These are phyloP conservation scores for Xerocomellus chrysenteron DNA, from an alignment of 768 basidiomycete species.

Conservation along the genomic window DNA sequence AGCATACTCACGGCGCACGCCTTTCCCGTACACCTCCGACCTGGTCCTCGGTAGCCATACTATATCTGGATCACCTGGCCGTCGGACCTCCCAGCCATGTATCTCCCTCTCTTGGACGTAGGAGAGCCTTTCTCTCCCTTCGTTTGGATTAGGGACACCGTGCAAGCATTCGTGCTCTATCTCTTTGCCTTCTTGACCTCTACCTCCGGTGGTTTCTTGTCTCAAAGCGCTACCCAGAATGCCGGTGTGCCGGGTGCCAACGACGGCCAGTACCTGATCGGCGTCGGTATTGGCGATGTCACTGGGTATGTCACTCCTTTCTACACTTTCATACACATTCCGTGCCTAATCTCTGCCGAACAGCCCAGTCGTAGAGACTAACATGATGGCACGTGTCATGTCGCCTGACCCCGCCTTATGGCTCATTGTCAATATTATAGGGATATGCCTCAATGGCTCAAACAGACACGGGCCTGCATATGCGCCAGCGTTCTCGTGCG, in stretches of 20 bases:
- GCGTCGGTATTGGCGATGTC: slow-evolving; percentile 57
- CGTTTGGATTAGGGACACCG: slow-evolving; percentile 35
- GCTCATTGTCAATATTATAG: slow-evolving; percentile 30
- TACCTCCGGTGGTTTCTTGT: slow-evolving; percentile 32
- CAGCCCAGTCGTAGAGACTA: slow-evolving; percentile 78
- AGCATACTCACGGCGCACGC: too few species aligned
- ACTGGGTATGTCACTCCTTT: slow-evolving; percentile 52
- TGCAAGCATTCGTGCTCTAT: slow-evolving; percentile 42
- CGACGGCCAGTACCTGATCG: slow-evolving; percentile 24
- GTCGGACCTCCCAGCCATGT: slow-evolving; percentile 10
- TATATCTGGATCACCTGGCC: not conserved
- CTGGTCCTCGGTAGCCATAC: not conserved
- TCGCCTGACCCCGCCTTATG: not conserved
- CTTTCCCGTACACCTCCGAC: too few species aligned
- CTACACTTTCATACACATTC: not conserved
- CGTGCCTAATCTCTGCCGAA: not conserved
- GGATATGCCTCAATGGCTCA: slow-evolving; percentile 68
- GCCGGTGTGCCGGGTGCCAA: not conserved
- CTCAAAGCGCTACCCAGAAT: not conserved
- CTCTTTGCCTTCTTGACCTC: slow-evolving; percentile 43
- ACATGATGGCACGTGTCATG: slow-evolving; percentile 62
- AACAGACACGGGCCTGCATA: slow-evolving; percentile 72
- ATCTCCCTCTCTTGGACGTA: slow-evolving; percentile 19
- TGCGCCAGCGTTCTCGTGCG: slow-evolving; percentile 76
- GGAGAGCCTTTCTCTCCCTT: slow-evolving; percentile 18